Evolutionary conservation across 768 basidiomycete species (phyloP), one percentile per base, ranked within the genome.

Genomic region (Sarcomyxa edulis): DNA sequence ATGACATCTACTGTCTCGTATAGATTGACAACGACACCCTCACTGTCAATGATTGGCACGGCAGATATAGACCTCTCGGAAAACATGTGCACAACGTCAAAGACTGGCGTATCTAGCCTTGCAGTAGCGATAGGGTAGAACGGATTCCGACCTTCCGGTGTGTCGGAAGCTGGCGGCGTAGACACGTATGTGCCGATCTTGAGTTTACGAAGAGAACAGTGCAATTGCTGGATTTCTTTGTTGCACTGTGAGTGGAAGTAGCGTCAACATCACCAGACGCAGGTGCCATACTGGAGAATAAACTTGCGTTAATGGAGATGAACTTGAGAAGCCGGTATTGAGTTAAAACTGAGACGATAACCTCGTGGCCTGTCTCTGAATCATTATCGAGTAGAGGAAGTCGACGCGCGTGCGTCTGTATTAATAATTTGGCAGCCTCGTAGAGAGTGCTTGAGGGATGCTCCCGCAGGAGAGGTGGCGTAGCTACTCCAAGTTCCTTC

Each of bases 1-100:
- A 98, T 95, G 35, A 99, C 95, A 68, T 99, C 96, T 16, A 99
- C 96, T 5, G 96, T 97, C 63, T 99, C 96, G 56, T 97, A 99
- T 33, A 99, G 63, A 56, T 99, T 94, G 47, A 98, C 74, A 28
- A 99, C 96, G 37, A 93, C 75, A 7, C 95, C 95, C 6, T 91
- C 76, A 42, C 86, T 78, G 51, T 99, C 90, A 21, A 98, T 74
- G 55, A 99, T 97, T 6, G 96, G 96, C 5, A 99, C 95, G 5
- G 95, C 95, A 7, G 90, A 93, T 49, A 99, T 96, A 19, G 93
- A 84, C 29, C 85, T 77, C 59, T 93, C 88, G 0, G 91, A 95
- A 59, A 98, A 98, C 85, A 95, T 92, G 55, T 99, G 96, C 2
- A 98, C 96, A 43, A 98, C 92, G 53, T 98, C 93, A 51, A 96